phyloP scores from a whole-genome alignment of 2,329 filamentous ascomycete genomes.

The Nigrospora oryzae region DNA sequence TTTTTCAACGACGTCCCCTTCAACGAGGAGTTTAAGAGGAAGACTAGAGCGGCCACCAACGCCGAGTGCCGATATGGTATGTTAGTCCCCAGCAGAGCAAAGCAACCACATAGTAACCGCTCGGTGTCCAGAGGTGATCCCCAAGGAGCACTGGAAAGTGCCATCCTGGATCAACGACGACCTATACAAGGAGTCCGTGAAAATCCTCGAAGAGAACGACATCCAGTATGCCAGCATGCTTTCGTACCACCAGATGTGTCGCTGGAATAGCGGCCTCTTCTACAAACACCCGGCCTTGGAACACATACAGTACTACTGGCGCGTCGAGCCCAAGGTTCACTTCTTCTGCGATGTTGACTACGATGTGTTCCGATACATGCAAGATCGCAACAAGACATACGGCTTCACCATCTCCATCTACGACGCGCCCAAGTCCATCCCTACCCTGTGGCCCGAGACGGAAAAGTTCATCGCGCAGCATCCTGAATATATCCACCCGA shows the following conservation, averaged over 20 bases:
- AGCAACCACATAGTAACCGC: slow-evolving; percentile 15
- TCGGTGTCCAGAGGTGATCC: slow-evolving; percentile 61
- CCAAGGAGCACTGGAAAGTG: slow-evolving; percentile 89
- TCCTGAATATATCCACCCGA: slow-evolving; percentile 69
- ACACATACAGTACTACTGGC: slow-evolving; percentile 89
- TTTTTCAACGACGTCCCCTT: slow-evolving; percentile 98
- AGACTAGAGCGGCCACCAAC: slow-evolving; percentile 74
- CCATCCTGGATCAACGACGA: slow-evolving; percentile 89
- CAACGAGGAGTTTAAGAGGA: slow-evolving; percentile 81
- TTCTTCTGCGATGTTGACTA: slow-evolving; percentile 99
- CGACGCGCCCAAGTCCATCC: slow-evolving; percentile 80
- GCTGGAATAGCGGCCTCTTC: slow-evolving; percentile 98
- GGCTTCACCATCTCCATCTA: slow-evolving; percentile 98
- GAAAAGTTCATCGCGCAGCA: slow-evolving; percentile 81
- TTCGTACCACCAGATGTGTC: slow-evolving; percentile 98
- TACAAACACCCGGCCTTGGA: slow-evolving; percentile 88
- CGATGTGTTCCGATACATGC: slow-evolving; percentile 96
- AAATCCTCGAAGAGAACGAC: slow-evolving; percentile 71
- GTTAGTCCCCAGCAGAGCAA: slow-evolving; percentile 8
- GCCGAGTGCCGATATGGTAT: slow-evolving; percentile 79
- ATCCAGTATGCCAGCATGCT: slow-evolving; percentile 86
- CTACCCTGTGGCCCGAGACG: slow-evolving; percentile 91
- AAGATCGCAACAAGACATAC: slow-evolving; percentile 97
- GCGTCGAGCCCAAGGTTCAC: slow-evolving; percentile 95
- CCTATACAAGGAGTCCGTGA: slow-evolving; percentile 75